Base-by-base conservation (phyloP, 2,329 filamentous ascomycete genomes). In the Aspergillus fumigatus region DNA sequence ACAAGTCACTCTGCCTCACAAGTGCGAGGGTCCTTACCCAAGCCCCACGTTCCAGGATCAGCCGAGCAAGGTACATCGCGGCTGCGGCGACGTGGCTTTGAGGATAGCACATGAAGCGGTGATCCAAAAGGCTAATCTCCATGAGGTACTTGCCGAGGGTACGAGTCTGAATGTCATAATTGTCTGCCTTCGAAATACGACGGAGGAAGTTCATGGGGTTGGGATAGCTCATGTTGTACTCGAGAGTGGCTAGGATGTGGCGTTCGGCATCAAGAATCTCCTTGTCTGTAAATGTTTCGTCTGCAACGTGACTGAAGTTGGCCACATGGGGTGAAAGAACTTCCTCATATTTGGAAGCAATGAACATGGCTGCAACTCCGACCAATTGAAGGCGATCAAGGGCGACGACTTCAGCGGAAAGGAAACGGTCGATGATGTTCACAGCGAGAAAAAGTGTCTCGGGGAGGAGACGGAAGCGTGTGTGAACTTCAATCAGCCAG, bases 171-270 rank as follows among this genome's bases (percentile, higher is more conserved):
- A 97, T 96, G 76, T 99, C 93, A 78, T 99, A 99, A 81, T 96
- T 94, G 79, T 99, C 95, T 70, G 94, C 95, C 82, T 99, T 99
- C 60, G 93, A 97, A 76, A 99, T 96, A 65, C 95, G 90, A 63
- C 94, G 90, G 59, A 99, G 85, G 80, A 99, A 99, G 83, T 99
- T 99, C 94, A 99, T 99, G 23, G 94, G 94, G 77, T 99, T 99
- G 55, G 94, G 94, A 72, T 97, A 99, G 80, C 92, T 97, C 62
- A 99, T 86, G 73, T 99, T 93, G 75, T 97, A 99, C 79, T 97
- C 88, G 59, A 99, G 84, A 5, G 92, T 92, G 63, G 86, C 85
- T 52, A 99, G 87, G 63, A 99, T 88, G 73, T 95, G 96, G 64
- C 94, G 89, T 77, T 99, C 94, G n/a, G 94, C 94, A 70, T 90